Evolutionary conservation across 495 filamentous ascomycete genomes (phyloP).

Genomic region (Talaromyces stipitatus): DNA sequence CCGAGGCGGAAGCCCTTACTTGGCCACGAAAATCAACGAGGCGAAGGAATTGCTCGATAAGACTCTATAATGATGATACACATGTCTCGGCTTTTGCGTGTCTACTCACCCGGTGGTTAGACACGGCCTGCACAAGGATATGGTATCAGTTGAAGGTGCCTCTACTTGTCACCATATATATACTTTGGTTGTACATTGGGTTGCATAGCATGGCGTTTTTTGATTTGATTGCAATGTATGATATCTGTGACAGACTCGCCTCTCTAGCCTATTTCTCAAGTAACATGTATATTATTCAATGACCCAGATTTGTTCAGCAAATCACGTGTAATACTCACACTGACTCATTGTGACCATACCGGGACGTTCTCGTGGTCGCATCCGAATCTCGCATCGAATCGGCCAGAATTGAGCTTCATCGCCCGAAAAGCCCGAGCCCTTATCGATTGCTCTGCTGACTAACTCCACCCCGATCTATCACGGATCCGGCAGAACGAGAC

Average conservation of each 20-base stretch:
- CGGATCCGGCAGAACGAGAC: not conserved
- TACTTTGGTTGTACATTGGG: slow-evolving; percentile 3
- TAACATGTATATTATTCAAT: not conserved
- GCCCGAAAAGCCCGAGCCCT: not conserved
- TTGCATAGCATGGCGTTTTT: slow-evolving; percentile 21
- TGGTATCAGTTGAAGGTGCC: too few species aligned
- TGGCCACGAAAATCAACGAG: slow-evolving; percentile 96
- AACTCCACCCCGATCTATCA: not conserved
- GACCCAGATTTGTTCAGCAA: too few species aligned
- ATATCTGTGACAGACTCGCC: not conserved
- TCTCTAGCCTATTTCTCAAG: not conserved
- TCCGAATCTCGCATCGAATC: too few species aligned
- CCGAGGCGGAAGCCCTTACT: slow-evolving; percentile 90
- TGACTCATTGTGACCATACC: too few species aligned
- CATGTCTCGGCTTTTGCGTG: not conserved
- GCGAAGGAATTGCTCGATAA: slow-evolving; percentile 96
- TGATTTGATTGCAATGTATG: not conserved
- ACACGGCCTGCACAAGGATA: too few species aligned
- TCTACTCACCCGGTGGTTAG: not conserved
- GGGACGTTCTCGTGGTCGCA: too few species aligned
- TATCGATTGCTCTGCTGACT: not conserved
- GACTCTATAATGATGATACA: slow-evolving; percentile 4
- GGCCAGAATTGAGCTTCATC: not conserved
- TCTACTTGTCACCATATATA: not conserved
- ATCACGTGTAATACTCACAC: too few species aligned